phyloP scores from a whole-genome alignment of 345 rosid genomes.

The Syzygium jambos region DNA sequence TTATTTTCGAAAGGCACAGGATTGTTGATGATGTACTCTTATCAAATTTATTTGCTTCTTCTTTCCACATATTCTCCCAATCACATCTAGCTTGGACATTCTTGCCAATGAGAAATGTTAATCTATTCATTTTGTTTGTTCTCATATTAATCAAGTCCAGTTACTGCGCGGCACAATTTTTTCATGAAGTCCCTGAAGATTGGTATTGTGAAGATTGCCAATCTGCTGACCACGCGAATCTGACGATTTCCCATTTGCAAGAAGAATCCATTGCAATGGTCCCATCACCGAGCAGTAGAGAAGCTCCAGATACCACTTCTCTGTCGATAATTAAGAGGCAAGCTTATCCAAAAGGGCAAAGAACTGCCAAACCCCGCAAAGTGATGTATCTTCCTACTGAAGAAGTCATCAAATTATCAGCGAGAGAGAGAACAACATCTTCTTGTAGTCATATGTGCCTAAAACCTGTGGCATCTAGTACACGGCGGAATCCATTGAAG shows the following conservation, averaged over 20 bases:
- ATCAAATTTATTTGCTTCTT: neutral
- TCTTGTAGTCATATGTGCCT: neutral
- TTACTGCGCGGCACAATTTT: neutral
- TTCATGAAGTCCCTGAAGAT: neutral
- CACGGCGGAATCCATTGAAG: neutral
- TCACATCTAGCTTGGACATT: neutral
- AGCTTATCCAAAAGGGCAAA: constrained; percentile 17
- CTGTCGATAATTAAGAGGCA: neutral
- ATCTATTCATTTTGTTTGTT: neutral
- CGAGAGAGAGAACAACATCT: neutral
- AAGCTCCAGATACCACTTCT: neutral
- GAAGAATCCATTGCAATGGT: neutral
- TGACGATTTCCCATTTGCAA: neutral
- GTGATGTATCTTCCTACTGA: constrained; percentile 30
- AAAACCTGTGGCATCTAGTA: neutral
- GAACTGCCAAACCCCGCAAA: constrained; percentile 17
- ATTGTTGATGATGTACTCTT: neutral
- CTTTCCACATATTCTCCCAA: neutral
- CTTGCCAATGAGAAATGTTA: neutral
- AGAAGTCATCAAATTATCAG: constrained; percentile 31
- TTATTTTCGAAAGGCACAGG: neutral
- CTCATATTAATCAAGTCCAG: neutral
- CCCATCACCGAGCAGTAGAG: neutral
- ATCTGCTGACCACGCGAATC: neutral
- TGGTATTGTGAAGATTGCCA: neutral